A percentile compares a stretch with the other conserved stretches of the same genome.
Conservation (phyloP, 805 yeast species). For the Saccharomyces paradoxus region DNA sequence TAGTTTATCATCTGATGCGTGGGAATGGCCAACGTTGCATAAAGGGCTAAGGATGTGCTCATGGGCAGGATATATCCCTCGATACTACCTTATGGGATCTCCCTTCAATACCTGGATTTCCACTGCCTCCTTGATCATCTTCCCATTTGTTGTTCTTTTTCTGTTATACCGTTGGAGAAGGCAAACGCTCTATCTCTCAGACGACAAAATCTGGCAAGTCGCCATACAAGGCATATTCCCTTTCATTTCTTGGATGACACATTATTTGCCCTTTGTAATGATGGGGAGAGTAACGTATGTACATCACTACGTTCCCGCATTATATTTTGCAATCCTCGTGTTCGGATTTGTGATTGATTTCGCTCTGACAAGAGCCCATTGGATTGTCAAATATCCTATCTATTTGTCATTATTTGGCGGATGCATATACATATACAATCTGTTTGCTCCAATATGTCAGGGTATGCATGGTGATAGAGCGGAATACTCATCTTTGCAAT, state of each 20-base stretch:
- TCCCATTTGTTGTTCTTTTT: conserved; percentile 37
- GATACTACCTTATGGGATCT: conserved; percentile 65
- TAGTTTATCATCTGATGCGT: conserved; percentile 60
- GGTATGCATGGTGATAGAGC: conserved; percentile 63
- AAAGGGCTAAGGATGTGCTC: conserved; percentile 70
- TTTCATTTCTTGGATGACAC: conserved; percentile 83
- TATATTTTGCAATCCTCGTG: conserved; percentile 84
- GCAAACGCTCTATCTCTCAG: conserved; percentile 44
- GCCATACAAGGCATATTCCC: conserved; percentile 72
- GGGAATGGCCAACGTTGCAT: conserved; percentile 85
- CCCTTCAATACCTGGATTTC: conserved; percentile 78
- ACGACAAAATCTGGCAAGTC: conserved; percentile 34
- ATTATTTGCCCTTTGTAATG: conserved; percentile 76
- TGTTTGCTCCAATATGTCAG: conserved; percentile 60
- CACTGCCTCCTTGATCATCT: conserved; percentile 46
- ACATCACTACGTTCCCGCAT: conserved; percentile 93
- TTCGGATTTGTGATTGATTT: conserved; percentile 30
- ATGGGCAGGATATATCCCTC: conserved; percentile 53
- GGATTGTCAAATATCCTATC: conserved; percentile 25
- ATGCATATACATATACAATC: conserved; percentile 49
- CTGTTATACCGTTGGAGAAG: conserved; percentile 57
- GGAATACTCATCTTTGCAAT: conserved; percentile 43
- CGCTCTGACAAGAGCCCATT: conserved; percentile 14
- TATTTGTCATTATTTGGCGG: conserved; percentile 40
- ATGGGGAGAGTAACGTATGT: conserved; percentile 97